Evolutionary conservation across 2,329 filamentous ascomycete genomes (phyloP).

Genomic region (Coniochaeta ligniaria): DNA sequence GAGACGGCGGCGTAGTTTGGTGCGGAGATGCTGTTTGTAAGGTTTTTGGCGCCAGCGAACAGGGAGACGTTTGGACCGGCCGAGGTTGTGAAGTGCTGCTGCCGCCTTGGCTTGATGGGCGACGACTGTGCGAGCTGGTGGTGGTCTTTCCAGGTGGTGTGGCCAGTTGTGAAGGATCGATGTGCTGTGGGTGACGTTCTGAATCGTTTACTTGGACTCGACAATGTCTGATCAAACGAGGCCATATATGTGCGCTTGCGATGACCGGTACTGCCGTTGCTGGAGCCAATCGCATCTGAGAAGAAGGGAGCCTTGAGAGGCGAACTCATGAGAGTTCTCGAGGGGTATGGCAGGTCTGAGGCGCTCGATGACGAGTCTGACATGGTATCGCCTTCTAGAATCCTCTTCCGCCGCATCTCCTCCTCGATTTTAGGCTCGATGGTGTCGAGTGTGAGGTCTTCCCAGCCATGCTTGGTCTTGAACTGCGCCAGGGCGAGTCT

Average conservation of each 20-base stretch:
- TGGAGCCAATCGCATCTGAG: slow-evolving; percentile 72
- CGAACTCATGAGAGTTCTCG: slow-evolving; percentile 69
- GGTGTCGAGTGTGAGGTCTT: slow-evolving; percentile 77
- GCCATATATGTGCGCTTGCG: slow-evolving; percentile 57
- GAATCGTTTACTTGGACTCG: slow-evolving; percentile 61
- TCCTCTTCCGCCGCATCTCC: slow-evolving; percentile 62
- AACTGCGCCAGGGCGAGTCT: slow-evolving; percentile 92
- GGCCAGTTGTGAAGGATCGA: slow-evolving; percentile 45
- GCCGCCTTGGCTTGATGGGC: slow-evolving; percentile 70
- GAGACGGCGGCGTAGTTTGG: slow-evolving; percentile 56
- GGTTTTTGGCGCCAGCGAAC: slow-evolving; percentile 62
- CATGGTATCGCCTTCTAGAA: slow-evolving; percentile 65
- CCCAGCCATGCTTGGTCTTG: slow-evolving; percentile 94
- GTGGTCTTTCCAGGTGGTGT: slow-evolving; percentile 66
- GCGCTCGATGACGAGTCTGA: slow-evolving; percentile 83
- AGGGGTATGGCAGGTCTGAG: slow-evolving; percentile 68
- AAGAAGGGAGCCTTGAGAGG: slow-evolving; percentile 78
- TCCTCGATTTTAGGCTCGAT: slow-evolving; percentile 82
- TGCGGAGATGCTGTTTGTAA: slow-evolving; percentile 55
- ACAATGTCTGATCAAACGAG: slow-evolving; percentile 46
- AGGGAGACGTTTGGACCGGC: slow-evolving; percentile 71
- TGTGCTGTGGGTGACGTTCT: slow-evolving; percentile 57
- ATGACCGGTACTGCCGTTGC: slow-evolving; percentile 58
- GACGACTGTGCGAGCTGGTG: slow-evolving; percentile 80
- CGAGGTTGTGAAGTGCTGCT: slow-evolving; percentile 66